Base-by-base conservation (phyloP, 2,329 filamentous ascomycete genomes). In the Zasmidium citrigriseum region DNA sequence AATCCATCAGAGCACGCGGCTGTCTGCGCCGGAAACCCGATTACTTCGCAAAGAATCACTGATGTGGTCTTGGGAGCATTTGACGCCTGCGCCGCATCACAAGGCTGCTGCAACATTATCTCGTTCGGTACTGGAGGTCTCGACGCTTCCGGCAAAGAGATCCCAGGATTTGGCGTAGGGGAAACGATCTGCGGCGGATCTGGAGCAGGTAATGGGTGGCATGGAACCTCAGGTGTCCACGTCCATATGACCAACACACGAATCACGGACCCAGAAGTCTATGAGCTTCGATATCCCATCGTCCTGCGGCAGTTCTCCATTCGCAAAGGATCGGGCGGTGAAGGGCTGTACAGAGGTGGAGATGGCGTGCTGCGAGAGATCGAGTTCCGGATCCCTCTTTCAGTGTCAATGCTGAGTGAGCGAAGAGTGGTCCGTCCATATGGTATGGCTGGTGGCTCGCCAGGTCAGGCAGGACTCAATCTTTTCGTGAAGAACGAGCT, bases 191-290 rank as follows among this genome's bases (percentile, higher is more conserved):
- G 69, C 24, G 73, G 74, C 23, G 74, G 73, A 2, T 64, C 61
- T 3, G 73, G 74, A 12, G 73, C 72, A 9, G 73, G 71, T 2
- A 64, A 68, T 0, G 57, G 57, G 1, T 74, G 70, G 72, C 59
- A 72, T 51, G 73, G 73, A 14, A 66, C 67, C 0, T 65, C 59
- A 27, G 73, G 64, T 11, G 70, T 75, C 10, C 73, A 76, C 48
- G 65, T 68, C 5, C 70, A 75, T 52, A 72, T 72, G 69, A 76
- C 74, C 1, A 75, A 76, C 46, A 75, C 73, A 2, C 66, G 70
- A 23, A 75, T 73, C 53, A 73, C 74, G 1, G 73, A 76, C 25
- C 63, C 64, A 1, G 73, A 76, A 59, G 60, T 74, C 4, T 59
- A 72, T 9, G 74, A 76, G 63, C 67, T 69, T 54, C 63, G 73